Percentiles rank a stretch among this genome's conserved stretches.
These are phyloP conservation scores for Colletotrichum plurivorum DNA, from an alignment of 2,329 filamentous ascomycete genomes.

Conservation along the genomic window DNA sequence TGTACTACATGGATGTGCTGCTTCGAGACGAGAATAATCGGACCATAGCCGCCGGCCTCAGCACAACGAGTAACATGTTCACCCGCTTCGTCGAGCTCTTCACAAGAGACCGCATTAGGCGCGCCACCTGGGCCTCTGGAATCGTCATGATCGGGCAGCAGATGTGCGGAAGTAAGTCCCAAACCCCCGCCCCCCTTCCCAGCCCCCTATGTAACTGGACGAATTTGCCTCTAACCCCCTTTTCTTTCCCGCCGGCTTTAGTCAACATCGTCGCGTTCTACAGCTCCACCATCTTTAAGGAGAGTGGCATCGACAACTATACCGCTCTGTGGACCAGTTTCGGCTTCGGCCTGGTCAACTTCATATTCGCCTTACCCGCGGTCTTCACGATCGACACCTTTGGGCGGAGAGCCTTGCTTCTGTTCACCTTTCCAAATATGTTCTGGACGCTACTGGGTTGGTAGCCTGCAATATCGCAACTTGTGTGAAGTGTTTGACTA, in stretches of 20 bases:
- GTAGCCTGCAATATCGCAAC: conserved; percentile 18
- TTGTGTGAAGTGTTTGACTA: background rate
- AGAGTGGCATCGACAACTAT: conserved; percentile 56
- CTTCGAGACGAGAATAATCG: conserved; percentile 50
- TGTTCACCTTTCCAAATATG: conserved; percentile 79
- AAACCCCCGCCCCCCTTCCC: background rate
- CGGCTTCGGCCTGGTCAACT: conserved; percentile 69
- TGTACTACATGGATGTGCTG: conserved; percentile 69
- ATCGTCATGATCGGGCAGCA: conserved; percentile 78
- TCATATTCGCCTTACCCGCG: conserved; percentile 76
- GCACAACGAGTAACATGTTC: conserved; percentile 59
- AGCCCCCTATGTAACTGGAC: background rate
- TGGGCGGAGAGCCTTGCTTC: conserved; percentile 71
- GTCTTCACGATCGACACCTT: conserved; percentile 78
- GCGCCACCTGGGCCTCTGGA: conserved; percentile 76
- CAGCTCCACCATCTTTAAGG: conserved; percentile 60
- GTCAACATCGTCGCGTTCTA: conserved; percentile 67
- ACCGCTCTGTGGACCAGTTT: conserved; percentile 58
- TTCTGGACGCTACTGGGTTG: conserved; percentile 68
- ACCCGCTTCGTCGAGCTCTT: conserved; percentile 70
- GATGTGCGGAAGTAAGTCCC: conserved; percentile 65
- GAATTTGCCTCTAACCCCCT: too few species aligned
- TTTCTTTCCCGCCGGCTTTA: conserved; percentile 1
- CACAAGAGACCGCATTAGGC: conserved; percentile 69
- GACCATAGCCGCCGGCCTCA: conserved; percentile 47